Conservation (phyloP, 371 early-diverging fungal species). For the Rhizopus stolonifer region DNA sequence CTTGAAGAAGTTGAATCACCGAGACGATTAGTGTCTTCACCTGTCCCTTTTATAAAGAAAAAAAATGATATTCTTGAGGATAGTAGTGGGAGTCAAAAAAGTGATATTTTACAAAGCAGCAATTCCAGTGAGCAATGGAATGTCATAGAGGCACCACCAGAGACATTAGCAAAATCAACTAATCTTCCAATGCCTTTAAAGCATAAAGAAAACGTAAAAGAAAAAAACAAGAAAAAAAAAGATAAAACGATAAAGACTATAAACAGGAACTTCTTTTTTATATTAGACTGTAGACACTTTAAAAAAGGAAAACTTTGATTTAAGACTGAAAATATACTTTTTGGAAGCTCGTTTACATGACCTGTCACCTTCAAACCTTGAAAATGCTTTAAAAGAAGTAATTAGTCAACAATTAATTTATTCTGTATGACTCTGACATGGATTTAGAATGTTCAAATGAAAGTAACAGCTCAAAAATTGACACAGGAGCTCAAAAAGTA, state of each 20-base stretch:
- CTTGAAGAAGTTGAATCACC: slow-evolving; percentile 14
- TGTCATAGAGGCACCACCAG: neutral
- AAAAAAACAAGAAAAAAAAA: neutral
- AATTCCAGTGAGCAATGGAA: slow-evolving; percentile 1
- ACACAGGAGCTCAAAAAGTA: slow-evolving; percentile 50
- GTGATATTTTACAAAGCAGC: neutral
- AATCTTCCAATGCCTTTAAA: slow-evolving; percentile 52
- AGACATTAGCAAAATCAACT: slow-evolving; percentile 3
- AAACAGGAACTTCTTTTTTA: neutral
- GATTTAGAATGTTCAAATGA: slow-evolving; percentile 55
- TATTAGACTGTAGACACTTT: slow-evolving; percentile 65
- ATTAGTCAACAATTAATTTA: neutral
- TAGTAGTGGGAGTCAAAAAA: neutral
- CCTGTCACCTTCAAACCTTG: slow-evolving; percentile 59
- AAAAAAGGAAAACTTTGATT: slow-evolving; percentile 69
- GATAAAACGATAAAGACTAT: neutral
- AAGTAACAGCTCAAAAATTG: slow-evolving; percentile 50
- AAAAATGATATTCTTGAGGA: neutral
- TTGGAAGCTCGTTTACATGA: slow-evolving; percentile 61
- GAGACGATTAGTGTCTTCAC: slow-evolving; percentile 5
- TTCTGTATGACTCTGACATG: too few relatives aligned
- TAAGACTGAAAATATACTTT: slow-evolving; percentile 69
- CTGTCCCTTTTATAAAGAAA: neutral
- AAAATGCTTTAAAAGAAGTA: slow-evolving; percentile 60
- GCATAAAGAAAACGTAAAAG: slow-evolving; percentile 62